phyloP scores from a whole-genome alignment of 1,284 basidiomycete genomes.

The Neolentinus lepideus region DNA sequence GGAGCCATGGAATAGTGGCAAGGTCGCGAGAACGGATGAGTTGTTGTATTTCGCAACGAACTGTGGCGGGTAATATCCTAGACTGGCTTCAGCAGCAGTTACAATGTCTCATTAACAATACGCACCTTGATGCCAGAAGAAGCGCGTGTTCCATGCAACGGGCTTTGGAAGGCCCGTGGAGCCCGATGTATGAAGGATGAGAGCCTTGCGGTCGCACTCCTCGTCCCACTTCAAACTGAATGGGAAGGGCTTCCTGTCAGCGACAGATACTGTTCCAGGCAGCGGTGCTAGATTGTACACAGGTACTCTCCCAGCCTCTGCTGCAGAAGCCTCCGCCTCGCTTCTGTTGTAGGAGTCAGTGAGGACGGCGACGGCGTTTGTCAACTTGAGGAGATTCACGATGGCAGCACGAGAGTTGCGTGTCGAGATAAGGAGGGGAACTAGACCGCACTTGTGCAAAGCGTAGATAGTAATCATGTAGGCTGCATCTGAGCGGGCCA shows the following conservation, averaged over 20 bases:
- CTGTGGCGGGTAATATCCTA: constrained; percentile 5
- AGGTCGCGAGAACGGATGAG: constrained; percentile 5
- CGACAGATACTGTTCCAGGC: not conserved
- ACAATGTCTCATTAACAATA: not conserved
- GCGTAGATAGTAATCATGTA: constrained; percentile 9
- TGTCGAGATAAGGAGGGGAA: constrained; percentile 7
- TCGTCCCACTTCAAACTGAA: constrained; percentile 5
- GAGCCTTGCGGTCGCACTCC: constrained; percentile 6
- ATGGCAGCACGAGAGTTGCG: constrained; percentile 7
- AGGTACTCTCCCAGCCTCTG: constrained; percentile 2
- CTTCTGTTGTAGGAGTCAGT: constrained; percentile 5
- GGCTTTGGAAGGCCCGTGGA: constrained; percentile 7
- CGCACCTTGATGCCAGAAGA: constrained; percentile 6
- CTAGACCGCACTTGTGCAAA: constrained; percentile 5
- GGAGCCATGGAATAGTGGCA: constrained; percentile 7
- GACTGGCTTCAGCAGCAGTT: not conserved
- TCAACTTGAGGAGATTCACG: constrained; percentile 8
- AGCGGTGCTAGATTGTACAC: constrained; percentile 5
- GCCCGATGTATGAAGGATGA: constrained; percentile 7
- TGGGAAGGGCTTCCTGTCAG: constrained; percentile 6
- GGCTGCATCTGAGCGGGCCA: constrained; percentile 4
- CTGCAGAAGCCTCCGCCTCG: constrained; percentile 6
- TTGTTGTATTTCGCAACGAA: constrained; percentile 7
- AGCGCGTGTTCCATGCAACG: constrained; percentile 7
- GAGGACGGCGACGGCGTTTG: constrained; percentile 4